A percentile compares a stretch with the other conserved stretches of the same genome.
Evolutionary conservation across 495 filamentous ascomycete species (phyloP).

Genomic region (Aspergillus conjunctus): DNA sequence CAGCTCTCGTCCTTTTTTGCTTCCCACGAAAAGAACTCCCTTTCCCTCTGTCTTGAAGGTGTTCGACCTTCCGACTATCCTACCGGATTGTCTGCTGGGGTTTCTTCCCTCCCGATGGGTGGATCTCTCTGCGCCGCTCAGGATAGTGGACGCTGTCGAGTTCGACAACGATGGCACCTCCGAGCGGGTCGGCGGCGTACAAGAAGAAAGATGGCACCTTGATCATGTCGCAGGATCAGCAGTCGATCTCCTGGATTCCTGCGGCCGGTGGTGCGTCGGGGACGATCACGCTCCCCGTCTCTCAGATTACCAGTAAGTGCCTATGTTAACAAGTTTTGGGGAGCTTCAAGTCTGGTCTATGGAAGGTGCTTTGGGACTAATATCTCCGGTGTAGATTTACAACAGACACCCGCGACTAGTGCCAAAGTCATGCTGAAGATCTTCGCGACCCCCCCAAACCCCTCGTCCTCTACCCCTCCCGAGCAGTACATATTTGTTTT

Average conservation of each 20-base stretch:
- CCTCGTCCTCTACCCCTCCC: slow-evolving; percentile 51
- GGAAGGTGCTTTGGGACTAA: neutral
- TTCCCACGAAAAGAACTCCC: slow-evolving; percentile 17
- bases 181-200: slow-evolving; percentile 73
- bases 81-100: slow-evolving; percentile 26
- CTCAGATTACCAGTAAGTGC: slow-evolving; percentile 71
- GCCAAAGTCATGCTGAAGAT: slow-evolving; percentile 92
- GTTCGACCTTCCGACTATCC: slow-evolving; percentile 28
- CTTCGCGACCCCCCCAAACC: slow-evolving; percentile 64
- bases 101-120: slow-evolving; percentile 47
- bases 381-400: slow-evolving; percentile 57
- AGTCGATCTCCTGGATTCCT: slow-evolving; percentile 79
- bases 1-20: slow-evolving; percentile 20
- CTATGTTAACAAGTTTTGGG: neutral
- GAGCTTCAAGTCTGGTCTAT: neutral
- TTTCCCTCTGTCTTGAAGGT: slow-evolving; percentile 28
- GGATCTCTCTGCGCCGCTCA: slow-evolving; percentile 38
- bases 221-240: slow-evolving; percentile 66
- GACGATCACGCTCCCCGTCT: slow-evolving; percentile 67
- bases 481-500: slow-evolving; percentile 84
- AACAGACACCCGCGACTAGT: slow-evolving; percentile 81
- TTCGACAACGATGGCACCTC: slow-evolving; percentile 55
- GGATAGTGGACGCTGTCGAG: slow-evolving; percentile 50
- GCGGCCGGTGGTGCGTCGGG: slow-evolving; percentile 50
- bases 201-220: slow-evolving; percentile 96